A percentile compares a stretch with the other conserved stretches of the same genome.
Conservation (phyloP, 78 protist species). For the Thecamonas trahens region DNA sequence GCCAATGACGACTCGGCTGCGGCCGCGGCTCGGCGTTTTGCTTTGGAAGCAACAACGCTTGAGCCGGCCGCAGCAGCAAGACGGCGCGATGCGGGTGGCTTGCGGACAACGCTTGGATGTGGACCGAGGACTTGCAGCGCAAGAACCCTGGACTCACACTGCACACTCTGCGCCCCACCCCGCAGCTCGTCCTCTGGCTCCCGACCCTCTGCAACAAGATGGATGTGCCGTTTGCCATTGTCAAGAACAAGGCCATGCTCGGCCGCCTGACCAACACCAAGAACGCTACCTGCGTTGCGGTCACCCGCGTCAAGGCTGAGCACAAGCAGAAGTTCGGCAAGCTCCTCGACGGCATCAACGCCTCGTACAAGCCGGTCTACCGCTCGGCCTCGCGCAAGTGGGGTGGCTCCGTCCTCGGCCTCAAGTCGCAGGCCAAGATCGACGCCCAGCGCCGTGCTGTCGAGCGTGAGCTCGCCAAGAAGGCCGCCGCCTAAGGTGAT, state of each 20-base stretch:
- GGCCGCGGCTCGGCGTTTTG: no score
- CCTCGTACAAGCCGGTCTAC: slow-evolving; percentile 46
- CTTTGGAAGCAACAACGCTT: no score
- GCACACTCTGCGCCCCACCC: no score
- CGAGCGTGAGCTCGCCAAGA: background rate
- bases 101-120: no score
- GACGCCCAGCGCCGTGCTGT: background rate
- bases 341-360: slow-evolving; percentile 31
- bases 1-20: no score
- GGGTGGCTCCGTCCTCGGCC: slow-evolving; percentile 47
- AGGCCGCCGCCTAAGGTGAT: slow-evolving; percentile 1
- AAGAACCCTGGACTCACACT: no score
- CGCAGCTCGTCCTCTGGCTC: slow-evolving; percentile 90
- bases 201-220: slow-evolving; percentile 96
- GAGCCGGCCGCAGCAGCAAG: no score
- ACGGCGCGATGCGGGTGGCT: no score
- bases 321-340: slow-evolving; percentile 47
- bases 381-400: slow-evolving; percentile 16
- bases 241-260: slow-evolving; percentile 89
- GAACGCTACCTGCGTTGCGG: slow-evolving; percentile 85
- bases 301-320: slow-evolving; percentile 62
- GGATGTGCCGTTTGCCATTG: slow-evolving; percentile 96
- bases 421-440: background rate
- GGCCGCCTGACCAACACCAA: slow-evolving; percentile 89
- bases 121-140: no score